Evolutionary conservation across 2,329 filamentous ascomycete genomes (phyloP), one percentile per base, ranked within the genome.

Genomic region (Trichophyton mentagrophytes): DNA sequence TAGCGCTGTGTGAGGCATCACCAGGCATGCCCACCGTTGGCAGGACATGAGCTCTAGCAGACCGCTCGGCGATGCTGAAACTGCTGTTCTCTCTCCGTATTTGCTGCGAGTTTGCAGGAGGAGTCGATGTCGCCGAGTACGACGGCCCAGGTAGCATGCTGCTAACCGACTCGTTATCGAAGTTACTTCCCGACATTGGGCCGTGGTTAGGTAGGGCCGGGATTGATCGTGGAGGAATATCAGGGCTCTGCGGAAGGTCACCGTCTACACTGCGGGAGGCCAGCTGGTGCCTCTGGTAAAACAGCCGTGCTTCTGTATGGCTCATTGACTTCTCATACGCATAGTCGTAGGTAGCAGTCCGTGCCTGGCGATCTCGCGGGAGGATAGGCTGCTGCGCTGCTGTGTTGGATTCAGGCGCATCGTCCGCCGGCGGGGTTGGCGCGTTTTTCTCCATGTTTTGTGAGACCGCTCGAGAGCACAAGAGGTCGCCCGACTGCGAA

Each of bases 301-400:
- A 95, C 64, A 96, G 82, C 74, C 96, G 97, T 62, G 92, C 89
- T 72, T 99, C 93, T 27, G 89, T 86, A 73, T 96, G 90, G 69
- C 87, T 95, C 85, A 96, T 88, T 69, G 92, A 89, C 69, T 93
- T 95, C 74, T 99, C 93, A 59, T 89, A 88, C 59, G 92, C 87
- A 69, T 92, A 90, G 73, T 96, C 91, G 76, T 95, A 96, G 71
- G 90, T 95, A 20, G 91, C 89, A 7, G 90, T 96, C 71, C 86
- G 86, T 61, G 79, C 76, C 69, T 83, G 80, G 46, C 68, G 69
- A 63, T 76, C 76, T 65, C 74, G 69, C 44, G 73, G 69, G 22
- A 76, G 68, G 38, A 75, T 68, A 27, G 60, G 60, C 65, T 64
- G 60, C 65, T 64, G 61, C 42, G 40, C 51, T 57, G 59, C 58